These are phyloP conservation scores for Blastomyces parvus DNA, from an alignment of 2,329 filamentous ascomycete species.

Conservation along the genomic window DNA sequence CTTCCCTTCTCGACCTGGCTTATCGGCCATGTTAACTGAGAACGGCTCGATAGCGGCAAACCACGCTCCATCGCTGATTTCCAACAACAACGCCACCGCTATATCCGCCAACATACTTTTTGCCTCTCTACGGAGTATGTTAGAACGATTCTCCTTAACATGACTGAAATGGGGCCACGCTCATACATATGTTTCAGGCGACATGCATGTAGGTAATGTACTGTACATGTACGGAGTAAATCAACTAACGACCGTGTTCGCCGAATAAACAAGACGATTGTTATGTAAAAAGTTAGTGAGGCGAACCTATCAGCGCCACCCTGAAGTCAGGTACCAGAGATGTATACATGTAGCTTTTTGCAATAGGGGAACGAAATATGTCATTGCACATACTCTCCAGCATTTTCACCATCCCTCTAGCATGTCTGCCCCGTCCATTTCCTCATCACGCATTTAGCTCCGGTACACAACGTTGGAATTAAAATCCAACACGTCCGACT, in stretches of 20 bases:
- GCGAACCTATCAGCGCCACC: not conserved
- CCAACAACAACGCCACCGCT: not conserved
- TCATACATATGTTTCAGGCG: slow-evolving; percentile 4
- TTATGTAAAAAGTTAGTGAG: not conserved
- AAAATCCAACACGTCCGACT: slow-evolving; percentile 3
- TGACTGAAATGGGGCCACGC: not conserved
- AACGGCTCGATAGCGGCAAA: not conserved
- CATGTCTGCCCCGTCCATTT: not conserved
- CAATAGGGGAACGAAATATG: not conserved
- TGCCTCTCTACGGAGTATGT: not conserved
- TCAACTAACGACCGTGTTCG: not conserved
- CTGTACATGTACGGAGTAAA: not conserved
- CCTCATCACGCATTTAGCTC: not conserved
- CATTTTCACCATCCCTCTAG: not conserved
- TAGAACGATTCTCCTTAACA: not conserved
- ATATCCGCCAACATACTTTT: not conserved
- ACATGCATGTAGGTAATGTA: not conserved
- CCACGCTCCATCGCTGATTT: not conserved
- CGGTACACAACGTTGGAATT: not conserved
- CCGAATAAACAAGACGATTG: not conserved
- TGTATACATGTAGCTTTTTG: not conserved
- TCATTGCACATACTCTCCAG: not conserved
- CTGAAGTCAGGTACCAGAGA: not conserved
- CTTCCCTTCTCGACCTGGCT: not conserved
- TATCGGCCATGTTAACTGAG: not conserved